Conservation (phyloP, 345 rosid genomes). For the Salix arbutifolia region DNA sequence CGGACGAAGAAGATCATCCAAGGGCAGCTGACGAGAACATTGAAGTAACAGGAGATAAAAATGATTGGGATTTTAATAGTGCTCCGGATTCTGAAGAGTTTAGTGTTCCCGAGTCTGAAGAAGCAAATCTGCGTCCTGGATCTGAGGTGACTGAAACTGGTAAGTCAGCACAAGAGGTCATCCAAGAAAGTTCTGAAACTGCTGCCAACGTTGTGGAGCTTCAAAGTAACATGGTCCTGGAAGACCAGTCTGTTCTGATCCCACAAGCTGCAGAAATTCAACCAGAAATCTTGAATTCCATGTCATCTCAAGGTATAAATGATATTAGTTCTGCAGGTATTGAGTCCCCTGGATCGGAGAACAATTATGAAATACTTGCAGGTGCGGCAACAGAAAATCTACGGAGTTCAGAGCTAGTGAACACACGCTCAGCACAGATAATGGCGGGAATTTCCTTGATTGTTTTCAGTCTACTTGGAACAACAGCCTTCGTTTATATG, state of each 20-base stretch:
- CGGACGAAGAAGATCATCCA: background rate
- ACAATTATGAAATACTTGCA: background rate
- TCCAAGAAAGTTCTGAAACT: background rate
- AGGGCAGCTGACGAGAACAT: conserved; percentile 1
- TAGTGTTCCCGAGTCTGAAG: conserved; percentile 1
- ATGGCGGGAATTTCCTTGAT: conserved; percentile 25
- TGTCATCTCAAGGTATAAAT: conserved; percentile 4
- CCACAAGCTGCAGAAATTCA: conserved; percentile 14
- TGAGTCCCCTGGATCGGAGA: conserved; percentile 7
- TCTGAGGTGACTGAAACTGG: background rate
- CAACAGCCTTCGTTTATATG: conserved; percentile 22
- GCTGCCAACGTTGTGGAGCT: background rate
- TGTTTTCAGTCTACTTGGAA: conserved; percentile 36
- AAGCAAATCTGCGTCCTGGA: background rate
- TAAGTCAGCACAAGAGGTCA: background rate
- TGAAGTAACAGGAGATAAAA: conserved; percentile 19
- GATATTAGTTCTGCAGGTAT: conserved; percentile 3
- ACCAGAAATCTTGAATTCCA: conserved; percentile 1
- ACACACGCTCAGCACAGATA: background rate
- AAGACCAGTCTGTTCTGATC: conserved; percentile 1
- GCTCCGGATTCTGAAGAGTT: conserved; percentile 17
- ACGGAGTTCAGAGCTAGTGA: conserved; percentile 13
- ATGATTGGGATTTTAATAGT: too few relatives aligned
- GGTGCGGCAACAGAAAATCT: conserved; percentile 14
- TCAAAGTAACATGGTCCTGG: background rate